phyloP scores from a whole-genome alignment of 257 asterid genomes.

The Lycium barbarum region DNA sequence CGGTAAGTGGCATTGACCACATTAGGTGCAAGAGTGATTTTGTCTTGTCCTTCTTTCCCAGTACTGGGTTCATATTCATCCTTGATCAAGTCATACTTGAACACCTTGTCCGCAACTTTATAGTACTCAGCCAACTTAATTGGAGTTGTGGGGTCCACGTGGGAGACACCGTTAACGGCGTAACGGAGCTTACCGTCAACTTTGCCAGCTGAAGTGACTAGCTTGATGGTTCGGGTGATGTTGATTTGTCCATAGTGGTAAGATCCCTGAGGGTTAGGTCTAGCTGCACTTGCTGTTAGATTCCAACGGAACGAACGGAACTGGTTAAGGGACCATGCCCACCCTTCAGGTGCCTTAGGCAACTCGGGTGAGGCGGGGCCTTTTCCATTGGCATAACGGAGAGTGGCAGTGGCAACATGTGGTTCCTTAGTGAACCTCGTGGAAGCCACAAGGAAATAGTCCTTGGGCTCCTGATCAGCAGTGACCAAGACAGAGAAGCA shows the following conservation, averaged over 20 bases:
- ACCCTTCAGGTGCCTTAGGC: slow-evolving; percentile 56
- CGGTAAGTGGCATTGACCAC: slow-evolving; percentile 54
- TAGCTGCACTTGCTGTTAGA: slow-evolving; percentile 76
- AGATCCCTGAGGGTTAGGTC: slow-evolving; percentile 88
- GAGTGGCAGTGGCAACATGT: slow-evolving; percentile 40
- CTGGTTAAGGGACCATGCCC: slow-evolving; percentile 74
- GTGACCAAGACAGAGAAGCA: slow-evolving; percentile 57
- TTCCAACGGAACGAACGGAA: slow-evolving; percentile 61
- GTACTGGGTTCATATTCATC: slow-evolving; percentile 43
- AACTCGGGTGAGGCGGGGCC: slow-evolving; percentile 37
- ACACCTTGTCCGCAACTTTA: slow-evolving; percentile 48
- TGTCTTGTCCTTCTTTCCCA: neutral
- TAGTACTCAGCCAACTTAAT: slow-evolving; percentile 66
- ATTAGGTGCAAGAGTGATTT: slow-evolving; percentile 39
- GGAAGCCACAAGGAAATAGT: slow-evolving; percentile 56
- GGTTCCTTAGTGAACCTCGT: slow-evolving; percentile 56
- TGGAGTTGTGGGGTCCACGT: slow-evolving; percentile 56
- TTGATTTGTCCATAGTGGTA: slow-evolving; percentile 77
- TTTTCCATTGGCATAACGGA: slow-evolving; percentile 52
- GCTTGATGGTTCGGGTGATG: slow-evolving; percentile 69
- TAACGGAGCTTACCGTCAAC: slow-evolving; percentile 63
- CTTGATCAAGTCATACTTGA: slow-evolving; percentile 51
- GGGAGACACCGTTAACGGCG: slow-evolving; percentile 67
- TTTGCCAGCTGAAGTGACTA: slow-evolving; percentile 42
- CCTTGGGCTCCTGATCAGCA: slow-evolving; percentile 50